Base-by-base conservation (phyloP, 805 yeast genomes). In the Kluyveromyces dobzhanskii region DNA sequence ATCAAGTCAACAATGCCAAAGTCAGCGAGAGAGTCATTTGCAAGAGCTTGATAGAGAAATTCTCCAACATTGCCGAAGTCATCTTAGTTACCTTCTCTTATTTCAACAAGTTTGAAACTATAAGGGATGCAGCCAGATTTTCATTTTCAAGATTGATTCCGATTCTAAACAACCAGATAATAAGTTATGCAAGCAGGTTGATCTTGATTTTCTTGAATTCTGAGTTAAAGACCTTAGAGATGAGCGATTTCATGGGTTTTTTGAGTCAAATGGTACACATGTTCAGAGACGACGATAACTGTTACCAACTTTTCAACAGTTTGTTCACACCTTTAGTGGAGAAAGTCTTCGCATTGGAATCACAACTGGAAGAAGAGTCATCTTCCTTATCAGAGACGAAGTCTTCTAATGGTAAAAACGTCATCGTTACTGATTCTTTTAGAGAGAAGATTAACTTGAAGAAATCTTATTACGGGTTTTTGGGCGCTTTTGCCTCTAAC, bases 71-170 rank as follows among this genome's bases (percentile, higher is more conserved):
- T 5, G 80, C 95, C 0, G 86, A 85, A 55, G 94, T 84, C 31
- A 84, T 85, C 10, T 59, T 85, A 19, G 87, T 87, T 16, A 84
- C 95, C 1, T 69, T 92, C 46, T 95, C 90, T 44, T 78, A 72
- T 42, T 76, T 87, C 46, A 70, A 78, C 40, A 71, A 74, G 30
- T 70, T 69, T 45, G 86, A 80, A 54, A 67, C 69, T 24, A 76
- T 90, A 33, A 74, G 97, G 55, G 95, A 86, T 48, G 81, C 96
- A 4, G 70, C 90, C 4, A 73, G 96, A 50, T 86, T 84, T 57
- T 76, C 95, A 23, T 80, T 88, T 62, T 85, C 95, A 9, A 73
- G 97, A 45, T 71, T 92, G 48, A 81, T 87, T 39, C 85, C 94
- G 17, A 66, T 90, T 30, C 65, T 92, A 50, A 76, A 76, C 39